phyloP scores from a whole-genome alignment of 2,329 filamentous ascomycete species.

The Leptosphaerulina australis region DNA sequence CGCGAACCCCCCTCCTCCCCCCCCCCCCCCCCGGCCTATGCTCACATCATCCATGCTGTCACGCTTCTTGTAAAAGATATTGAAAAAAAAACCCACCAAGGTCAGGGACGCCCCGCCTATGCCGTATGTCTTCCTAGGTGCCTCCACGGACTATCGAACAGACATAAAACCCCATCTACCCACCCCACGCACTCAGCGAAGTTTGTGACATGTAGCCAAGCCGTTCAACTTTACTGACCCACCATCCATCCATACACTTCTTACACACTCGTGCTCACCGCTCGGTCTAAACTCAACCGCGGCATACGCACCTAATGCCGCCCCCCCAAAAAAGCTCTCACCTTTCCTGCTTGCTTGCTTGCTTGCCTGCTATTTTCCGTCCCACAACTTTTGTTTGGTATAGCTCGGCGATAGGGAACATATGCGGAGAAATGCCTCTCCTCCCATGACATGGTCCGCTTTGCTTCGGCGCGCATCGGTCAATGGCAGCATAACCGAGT shows the following conservation, averaged over 20 bases:
- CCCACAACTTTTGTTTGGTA: slow-evolving; percentile 11
- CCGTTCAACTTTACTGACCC: slow-evolving; percentile 19
- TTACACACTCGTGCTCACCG: slow-evolving; percentile 18
- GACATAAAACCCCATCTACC: slow-evolving; percentile 24
- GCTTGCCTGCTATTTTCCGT: slow-evolving; percentile 11
- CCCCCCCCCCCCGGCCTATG: slow-evolving; percentile 6
- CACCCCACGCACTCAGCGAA: slow-evolving; percentile 32
- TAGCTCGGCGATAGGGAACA: slow-evolving; percentile 19
- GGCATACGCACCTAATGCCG: slow-evolving; percentile 9
- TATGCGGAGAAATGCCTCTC: slow-evolving; percentile 19
- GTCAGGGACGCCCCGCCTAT: slow-evolving; percentile 18
- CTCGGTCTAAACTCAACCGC: slow-evolving; percentile 16
- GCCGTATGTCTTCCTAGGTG: slow-evolving; percentile 7
- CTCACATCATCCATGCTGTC: slow-evolving; percentile 21
- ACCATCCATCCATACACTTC: slow-evolving; percentile 22
- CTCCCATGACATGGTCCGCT: slow-evolving; percentile 15
- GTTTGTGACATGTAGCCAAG: slow-evolving; percentile 22
- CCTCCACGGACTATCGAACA: slow-evolving; percentile 24
- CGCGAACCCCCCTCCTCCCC: too few species aligned
- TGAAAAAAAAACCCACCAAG: too few species aligned
- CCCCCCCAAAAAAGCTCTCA: slow-evolving; percentile 11
- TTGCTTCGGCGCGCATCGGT: slow-evolving; percentile 21
- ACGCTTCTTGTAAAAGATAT: slow-evolving; percentile 20
- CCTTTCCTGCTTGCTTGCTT: slow-evolving; percentile 7
- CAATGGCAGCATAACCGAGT: slow-evolving; percentile 8